A percentile compares a stretch with the other conserved stretches of the same genome.
Evolutionary conservation across 345 rosid species (phyloP).

Genomic region (Excoecaria cochinchinensis): DNA sequence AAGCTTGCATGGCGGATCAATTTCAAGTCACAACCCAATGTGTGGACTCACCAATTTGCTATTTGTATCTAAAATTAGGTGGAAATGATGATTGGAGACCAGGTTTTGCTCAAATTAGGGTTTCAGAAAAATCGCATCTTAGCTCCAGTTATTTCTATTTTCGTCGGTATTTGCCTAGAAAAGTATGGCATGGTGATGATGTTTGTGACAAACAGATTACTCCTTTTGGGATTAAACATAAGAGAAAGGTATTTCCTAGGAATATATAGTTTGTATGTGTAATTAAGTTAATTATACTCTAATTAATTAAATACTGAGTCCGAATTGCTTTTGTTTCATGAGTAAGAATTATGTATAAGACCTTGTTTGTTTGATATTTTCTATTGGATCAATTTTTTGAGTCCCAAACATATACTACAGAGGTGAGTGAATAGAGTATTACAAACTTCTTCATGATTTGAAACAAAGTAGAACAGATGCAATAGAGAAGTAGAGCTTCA

Average conservation of each 20-base stretch:
- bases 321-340: too few relatives aligned
- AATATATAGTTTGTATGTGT: neutral
- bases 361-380: too few relatives aligned
- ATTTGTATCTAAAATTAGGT: constrained; percentile 38
- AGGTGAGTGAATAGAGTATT: too few relatives aligned
- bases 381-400: too few relatives aligned
- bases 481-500: too few relatives aligned
- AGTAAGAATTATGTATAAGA: too few relatives aligned
- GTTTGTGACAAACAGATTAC: constrained; percentile 42
- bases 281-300: too few relatives aligned
- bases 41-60: constrained; percentile 41
- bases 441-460: too few relatives aligned
- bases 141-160: constrained; percentile 44
- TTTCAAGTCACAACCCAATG: constrained; percentile 41
- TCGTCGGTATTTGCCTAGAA: constrained; percentile 43
- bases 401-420: too few relatives aligned
- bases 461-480: too few relatives aligned
- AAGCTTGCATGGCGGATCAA: constrained; percentile 49
- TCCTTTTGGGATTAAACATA: constrained; percentile 45
- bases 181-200: constrained; percentile 54
- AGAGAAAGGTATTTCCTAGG: constrained; percentile 28
- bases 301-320: too few relatives aligned
- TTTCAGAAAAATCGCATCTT: constrained; percentile 25
- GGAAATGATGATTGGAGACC: constrained; percentile 58
- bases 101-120: constrained; percentile 40